Evolutionary conservation across 2,329 filamentous ascomycete genomes (phyloP), one percentile per base, ranked within the genome.

Genomic region (Aspergillus pseudoglaucus): DNA sequence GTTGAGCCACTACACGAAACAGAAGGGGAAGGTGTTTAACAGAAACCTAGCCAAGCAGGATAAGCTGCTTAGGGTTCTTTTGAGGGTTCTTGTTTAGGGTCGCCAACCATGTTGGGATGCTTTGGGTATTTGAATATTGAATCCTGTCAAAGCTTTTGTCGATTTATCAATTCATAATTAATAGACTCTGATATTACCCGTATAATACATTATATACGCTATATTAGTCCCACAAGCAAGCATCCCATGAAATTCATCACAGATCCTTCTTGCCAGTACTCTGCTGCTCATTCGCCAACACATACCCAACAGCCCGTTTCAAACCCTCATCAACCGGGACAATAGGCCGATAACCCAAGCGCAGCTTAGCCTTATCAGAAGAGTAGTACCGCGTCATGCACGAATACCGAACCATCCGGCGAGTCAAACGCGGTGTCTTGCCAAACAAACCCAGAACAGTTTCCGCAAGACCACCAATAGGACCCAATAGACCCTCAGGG

Each of bases 341-440:
- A 41, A 71, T 56, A n/a, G 75, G 71, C 37, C 48, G 46, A 55
- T 76, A 77, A 14, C 69, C 72, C 9, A 76, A 60, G 43, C 71
- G 62, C 43, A 53, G 54, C 62, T 71, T 75, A 20, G 74, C 70
- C 57, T 75, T 75, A 17, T 72, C 66, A 47, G 70, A 70, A 25
- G 67, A 73, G 51, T 69, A 76, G 56, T 71, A 76, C 33, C 74
- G 68, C 38, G 71, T 69, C 68, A 75, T 75, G 54, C 68, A 73
- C 43, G 72, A 73, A 56, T 73, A 75, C 33, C 71, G 67, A 49
- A 75, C 69, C 17, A 62, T 65, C 48, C 71, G 66, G 40, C 67
- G 61, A 8, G 70, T 74, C 51, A 76, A 54, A 41, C 69, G 69
- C n/a, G 73, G 72, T 38, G 67, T 70, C 52, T 73, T 68, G 7